Percentiles rank a stretch among this genome's conserved stretches.
phyloP scores from a whole-genome alignment of 2,329 filamentous ascomycete species.

The Apiospora phragmitis region DNA sequence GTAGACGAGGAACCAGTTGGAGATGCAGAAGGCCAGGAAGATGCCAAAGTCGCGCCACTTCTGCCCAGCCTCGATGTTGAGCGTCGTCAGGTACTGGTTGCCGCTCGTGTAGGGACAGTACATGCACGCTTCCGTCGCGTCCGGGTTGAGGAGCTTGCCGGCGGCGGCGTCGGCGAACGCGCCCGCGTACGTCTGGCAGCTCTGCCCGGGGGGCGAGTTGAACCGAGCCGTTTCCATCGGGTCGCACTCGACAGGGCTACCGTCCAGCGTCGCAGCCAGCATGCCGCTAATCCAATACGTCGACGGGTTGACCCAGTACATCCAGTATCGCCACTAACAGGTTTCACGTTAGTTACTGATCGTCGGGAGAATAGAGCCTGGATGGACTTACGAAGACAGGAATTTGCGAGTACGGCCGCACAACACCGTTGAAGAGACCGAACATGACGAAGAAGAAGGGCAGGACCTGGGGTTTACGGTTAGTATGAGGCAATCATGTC shows the following conservation, averaged over 20 bases:
- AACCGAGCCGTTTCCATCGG: constrained; percentile 43
- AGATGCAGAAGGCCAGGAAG: constrained; percentile 69
- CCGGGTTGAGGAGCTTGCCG: constrained; percentile 65
- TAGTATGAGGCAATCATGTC: neutral
- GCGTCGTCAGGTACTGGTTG: constrained; percentile 63
- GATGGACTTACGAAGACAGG: constrained; percentile 51
- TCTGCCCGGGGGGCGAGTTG: constrained; percentile 62
- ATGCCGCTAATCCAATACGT: constrained; percentile 75
- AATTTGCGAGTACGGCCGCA: constrained; percentile 65
- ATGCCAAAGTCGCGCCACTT: constrained; percentile 74
- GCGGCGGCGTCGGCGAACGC: constrained; percentile 51
- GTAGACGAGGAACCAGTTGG: constrained; percentile 72
- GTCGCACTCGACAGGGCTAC: constrained; percentile 49
- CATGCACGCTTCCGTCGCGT: constrained; percentile 59
- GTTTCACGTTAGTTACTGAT: neutral
- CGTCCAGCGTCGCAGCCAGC: constrained; percentile 61
- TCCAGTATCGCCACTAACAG: constrained; percentile 64
- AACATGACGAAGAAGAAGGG: constrained; percentile 84
- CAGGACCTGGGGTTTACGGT: constrained; percentile 43
- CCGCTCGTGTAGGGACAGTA: constrained; percentile 65
- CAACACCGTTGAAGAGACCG: constrained; percentile 74
- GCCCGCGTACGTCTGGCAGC: constrained; percentile 65
- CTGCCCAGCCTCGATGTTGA: constrained; percentile 51
- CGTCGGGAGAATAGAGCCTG: no score
- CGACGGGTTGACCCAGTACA: constrained; percentile 67